Evolutionary conservation across 768 basidiomycete genomes (phyloP).

Genomic region (Cystofilobasidium ferigula): DNA sequence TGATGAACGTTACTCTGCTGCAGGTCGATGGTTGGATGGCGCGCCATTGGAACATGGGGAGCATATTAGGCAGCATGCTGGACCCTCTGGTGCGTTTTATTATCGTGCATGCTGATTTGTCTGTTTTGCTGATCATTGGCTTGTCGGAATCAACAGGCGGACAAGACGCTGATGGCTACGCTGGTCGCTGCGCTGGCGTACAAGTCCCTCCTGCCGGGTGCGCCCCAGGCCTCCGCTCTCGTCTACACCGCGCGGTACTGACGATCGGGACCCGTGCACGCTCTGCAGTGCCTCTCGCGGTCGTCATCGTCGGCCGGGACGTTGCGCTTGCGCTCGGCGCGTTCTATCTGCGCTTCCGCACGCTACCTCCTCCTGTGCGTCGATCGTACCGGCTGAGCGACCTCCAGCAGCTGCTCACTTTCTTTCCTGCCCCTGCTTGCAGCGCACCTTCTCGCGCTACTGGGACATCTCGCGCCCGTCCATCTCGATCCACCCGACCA

Average conservation of each 20-base stretch:
- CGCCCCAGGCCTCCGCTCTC: slow-evolving; percentile 33
- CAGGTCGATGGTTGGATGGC: slow-evolving; percentile 90
- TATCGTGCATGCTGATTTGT: no score
- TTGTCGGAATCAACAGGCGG: slow-evolving; percentile 45
- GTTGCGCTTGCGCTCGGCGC: slow-evolving; percentile 73
- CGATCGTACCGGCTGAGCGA: slow-evolving; percentile 1
- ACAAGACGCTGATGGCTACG: slow-evolving; percentile 91
- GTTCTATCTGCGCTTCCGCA: slow-evolving; percentile 84
- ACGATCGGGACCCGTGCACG: background rate
- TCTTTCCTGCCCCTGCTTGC: slow-evolving; percentile 14
- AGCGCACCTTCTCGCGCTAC: slow-evolving; percentile 87
- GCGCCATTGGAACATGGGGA: slow-evolving; percentile 68
- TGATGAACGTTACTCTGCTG: background rate
- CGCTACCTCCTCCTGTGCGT: slow-evolving; percentile 73
- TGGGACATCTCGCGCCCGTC: slow-evolving; percentile 95
- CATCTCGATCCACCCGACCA: slow-evolving; percentile 83
- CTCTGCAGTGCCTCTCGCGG: slow-evolving; percentile 65
- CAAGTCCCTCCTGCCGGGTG: slow-evolving; percentile 73
- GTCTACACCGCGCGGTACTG: background rate
- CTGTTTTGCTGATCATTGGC: background rate
- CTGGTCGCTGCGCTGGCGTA: slow-evolving; percentile 73
- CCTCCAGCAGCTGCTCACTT: slow-evolving; percentile 8
- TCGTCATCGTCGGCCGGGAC: slow-evolving; percentile 80
- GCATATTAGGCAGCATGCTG: slow-evolving; percentile 87
- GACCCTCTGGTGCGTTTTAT: slow-evolving; percentile 57